A percentile compares a stretch with the other conserved stretches of the same genome.
Conservation (phyloP, 495 filamentous ascomycete genomes). For the Neurospora tetrasperma region DNA sequence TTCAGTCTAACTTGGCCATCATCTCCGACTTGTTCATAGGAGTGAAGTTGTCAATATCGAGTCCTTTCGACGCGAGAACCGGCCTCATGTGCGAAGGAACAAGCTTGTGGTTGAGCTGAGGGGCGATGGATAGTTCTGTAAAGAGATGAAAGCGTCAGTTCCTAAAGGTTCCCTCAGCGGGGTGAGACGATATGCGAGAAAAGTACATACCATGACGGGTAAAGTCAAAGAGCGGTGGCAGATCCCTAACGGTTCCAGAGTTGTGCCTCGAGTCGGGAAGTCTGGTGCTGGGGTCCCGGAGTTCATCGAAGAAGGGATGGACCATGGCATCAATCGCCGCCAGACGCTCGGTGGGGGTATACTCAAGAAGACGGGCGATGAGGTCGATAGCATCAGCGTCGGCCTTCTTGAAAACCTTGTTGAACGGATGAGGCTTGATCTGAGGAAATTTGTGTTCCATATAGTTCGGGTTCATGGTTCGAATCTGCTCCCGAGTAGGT, state of each 20-base stretch:
- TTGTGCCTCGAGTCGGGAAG: conserved; percentile 90
- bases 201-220: conserved; percentile 71
- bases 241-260: conserved; percentile 60
- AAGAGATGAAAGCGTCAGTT: not conserved
- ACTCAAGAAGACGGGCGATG: conserved; percentile 87
- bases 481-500: conserved; percentile 95
- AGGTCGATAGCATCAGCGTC: conserved; percentile 87
- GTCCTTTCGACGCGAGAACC: conserved; percentile 59
- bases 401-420: conserved; percentile 96
- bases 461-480: conserved; percentile 99
- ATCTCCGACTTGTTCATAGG: conserved; percentile 89
- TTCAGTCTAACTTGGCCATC: conserved; percentile 95
- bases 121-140: conserved; percentile 88
- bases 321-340: conserved; percentile 95
- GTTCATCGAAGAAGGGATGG: conserved; percentile 97
- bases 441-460: conserved; percentile 99
- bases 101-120: conserved; percentile 74
- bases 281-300: conserved; percentile 76
- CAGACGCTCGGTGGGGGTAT: conserved; percentile 90
- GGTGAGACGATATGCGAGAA: not conserved
- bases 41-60: conserved; percentile 90
- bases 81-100: conserved; percentile 75
- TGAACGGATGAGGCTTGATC: conserved; percentile 99
- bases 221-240: conserved; percentile 88
- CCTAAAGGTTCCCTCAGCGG: not conserved